A percentile compares a stretch with the other conserved stretches of the same genome.
Conservation (phyloP, 176 grass and related monocot genomes). For the Neostapfia colusana region DNA sequence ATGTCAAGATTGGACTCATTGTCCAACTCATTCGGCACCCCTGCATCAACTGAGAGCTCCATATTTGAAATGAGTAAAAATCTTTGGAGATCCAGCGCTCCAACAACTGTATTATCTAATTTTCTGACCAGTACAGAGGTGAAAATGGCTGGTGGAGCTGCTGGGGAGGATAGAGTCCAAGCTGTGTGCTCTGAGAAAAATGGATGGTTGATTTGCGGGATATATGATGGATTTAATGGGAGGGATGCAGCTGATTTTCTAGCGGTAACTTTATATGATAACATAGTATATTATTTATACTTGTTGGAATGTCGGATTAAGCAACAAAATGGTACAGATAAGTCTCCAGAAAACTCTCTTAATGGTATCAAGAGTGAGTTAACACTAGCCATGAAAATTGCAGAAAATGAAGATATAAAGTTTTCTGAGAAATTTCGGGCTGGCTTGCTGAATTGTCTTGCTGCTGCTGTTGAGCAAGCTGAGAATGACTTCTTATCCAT, state of each 20-base stretch:
- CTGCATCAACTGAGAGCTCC: conserved; percentile 44
- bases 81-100: conserved; percentile 62
- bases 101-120: conserved; percentile 64
- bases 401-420: conserved; percentile 58
- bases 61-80: conserved; percentile 66
- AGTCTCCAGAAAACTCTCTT: conserved; percentile 27
- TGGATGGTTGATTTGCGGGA: conserved; percentile 94
- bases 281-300: conserved; percentile 82
- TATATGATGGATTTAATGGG: conserved; percentile 99
- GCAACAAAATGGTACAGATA: conserved; percentile 41
- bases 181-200: conserved; percentile 99
- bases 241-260: conserved; percentile 98
- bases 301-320: conserved; percentile 73
- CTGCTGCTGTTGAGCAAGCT: conserved; percentile 81
- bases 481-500: conserved; percentile 88
- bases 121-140: conserved; percentile 79
- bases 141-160: conserved; percentile 93
- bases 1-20: conserved; percentile 73
- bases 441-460: conserved; percentile 79
- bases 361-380: conserved; percentile 60
- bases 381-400: conserved; percentile 59
- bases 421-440: conserved; percentile 60
- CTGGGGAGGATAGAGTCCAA: conserved; percentile 98
- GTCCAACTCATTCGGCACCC: conserved; percentile 55
- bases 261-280: conserved; percentile 91